phyloP scores from a whole-genome alignment of 495 filamentous ascomycete genomes.

The Penicillium goetzii region DNA sequence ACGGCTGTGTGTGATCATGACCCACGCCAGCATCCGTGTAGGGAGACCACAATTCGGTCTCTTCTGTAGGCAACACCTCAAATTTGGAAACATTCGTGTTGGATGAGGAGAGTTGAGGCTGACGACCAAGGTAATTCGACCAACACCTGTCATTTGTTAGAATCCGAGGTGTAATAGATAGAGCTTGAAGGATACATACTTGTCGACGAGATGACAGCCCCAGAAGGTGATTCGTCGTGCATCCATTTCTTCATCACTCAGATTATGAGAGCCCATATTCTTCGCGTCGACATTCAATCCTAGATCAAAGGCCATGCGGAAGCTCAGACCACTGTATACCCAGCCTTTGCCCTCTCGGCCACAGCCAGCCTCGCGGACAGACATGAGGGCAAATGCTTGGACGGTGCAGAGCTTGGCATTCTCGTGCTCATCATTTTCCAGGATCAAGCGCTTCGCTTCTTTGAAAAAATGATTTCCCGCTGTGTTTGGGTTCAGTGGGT shows the following conservation, averaged over 20 bases:
- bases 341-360: slow-evolving; percentile 94
- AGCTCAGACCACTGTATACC: slow-evolving; percentile 98
- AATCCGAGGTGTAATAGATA: neutral
- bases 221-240: slow-evolving; percentile 91
- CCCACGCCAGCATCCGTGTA: slow-evolving; percentile 83
- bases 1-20: slow-evolving; percentile 72
- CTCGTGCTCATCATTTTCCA: slow-evolving; percentile 92
- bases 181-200: slow-evolving; percentile 52
- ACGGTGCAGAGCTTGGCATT: slow-evolving; percentile 91
- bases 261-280: slow-evolving; percentile 59
- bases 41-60: slow-evolving; percentile 81
- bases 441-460: slow-evolving; percentile 86
- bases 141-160: slow-evolving; percentile 66
- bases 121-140: slow-evolving; percentile 95
- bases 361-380: slow-evolving; percentile 93
- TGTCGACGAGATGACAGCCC: slow-evolving; percentile 98
- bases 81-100: slow-evolving; percentile 84
- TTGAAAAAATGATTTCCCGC: slow-evolving; percentile 97
- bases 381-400: slow-evolving; percentile 94
- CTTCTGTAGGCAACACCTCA: slow-evolving; percentile 89
- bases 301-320: slow-evolving; percentile 96
- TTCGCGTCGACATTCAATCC: slow-evolving; percentile 87
- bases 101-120: slow-evolving; percentile 80
- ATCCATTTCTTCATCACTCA: slow-evolving; percentile 85
- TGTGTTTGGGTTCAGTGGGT: slow-evolving; percentile 74